Percentiles rank a stretch among this genome's conserved stretches.
phyloP scores from a whole-genome alignment of 208 protist species.

The Trypanosoma platydactyli region DNA sequence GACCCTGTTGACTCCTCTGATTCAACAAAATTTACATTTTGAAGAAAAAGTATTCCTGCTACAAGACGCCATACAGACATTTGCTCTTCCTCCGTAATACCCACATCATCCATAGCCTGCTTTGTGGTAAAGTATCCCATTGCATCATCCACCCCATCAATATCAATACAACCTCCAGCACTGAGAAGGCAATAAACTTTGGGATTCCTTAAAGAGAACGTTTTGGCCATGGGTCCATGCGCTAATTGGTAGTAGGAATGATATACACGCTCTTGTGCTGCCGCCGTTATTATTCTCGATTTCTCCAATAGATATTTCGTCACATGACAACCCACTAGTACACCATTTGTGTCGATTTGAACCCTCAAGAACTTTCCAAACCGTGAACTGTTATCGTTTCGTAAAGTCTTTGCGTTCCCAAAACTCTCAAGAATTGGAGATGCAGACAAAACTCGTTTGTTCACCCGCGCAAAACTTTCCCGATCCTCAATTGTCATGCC shows the following conservation, averaged over 20 bases:
- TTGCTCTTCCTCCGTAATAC: conserved; percentile 57
- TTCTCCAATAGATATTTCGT: conserved; percentile 82
- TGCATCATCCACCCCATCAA: conserved; percentile 51
- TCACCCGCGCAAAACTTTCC: conserved; percentile 23
- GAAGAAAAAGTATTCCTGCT: conserved; percentile 65
- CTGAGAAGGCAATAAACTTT: conserved; percentile 31
- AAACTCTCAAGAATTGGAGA: conserved; percentile 91
- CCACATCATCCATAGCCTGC: conserved; percentile 52
- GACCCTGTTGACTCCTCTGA: conserved; percentile 20
- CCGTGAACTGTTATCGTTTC: conserved; percentile 89
- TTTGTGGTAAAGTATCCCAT: conserved; percentile 26
- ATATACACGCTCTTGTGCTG: conserved; percentile 67
- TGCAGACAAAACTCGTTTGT: conserved; percentile 39
- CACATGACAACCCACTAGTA: conserved; percentile 45
- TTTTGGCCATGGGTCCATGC: conserved; percentile 20
- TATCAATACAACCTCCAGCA: conserved; percentile 27
- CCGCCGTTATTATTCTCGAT: conserved; percentile 60
- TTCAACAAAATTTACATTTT: conserved; percentile 65
- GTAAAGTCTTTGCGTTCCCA: conserved; percentile 88
- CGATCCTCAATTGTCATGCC: conserved; percentile 21
- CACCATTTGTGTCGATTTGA: conserved; percentile 49
- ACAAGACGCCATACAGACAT: conserved; percentile 45
- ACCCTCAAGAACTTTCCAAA: conserved; percentile 86
- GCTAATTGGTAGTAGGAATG: conserved; percentile 88
- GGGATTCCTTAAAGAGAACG: conserved; percentile 25